Percentiles rank a stretch among this genome's conserved stretches.
These are phyloP conservation scores for Lactifluus echinatus DNA, from an alignment of 768 basidiomycete genomes.

Conservation along the genomic window DNA sequence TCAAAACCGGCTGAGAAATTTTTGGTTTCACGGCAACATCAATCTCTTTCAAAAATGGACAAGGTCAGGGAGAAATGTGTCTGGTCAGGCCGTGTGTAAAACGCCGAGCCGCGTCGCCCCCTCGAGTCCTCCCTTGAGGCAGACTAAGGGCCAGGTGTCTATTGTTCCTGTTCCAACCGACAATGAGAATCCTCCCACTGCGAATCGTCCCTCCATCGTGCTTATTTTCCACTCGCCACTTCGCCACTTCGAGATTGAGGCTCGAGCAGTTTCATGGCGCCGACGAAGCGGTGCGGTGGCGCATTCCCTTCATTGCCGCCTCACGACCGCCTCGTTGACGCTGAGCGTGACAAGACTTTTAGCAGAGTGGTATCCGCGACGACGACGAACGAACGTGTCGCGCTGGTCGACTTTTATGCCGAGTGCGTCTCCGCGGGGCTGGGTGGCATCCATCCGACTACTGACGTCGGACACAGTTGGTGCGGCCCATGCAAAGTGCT, in stretches of 20 bases:
- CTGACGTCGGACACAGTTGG: constrained; percentile 68
- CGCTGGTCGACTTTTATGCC: constrained; percentile 75
- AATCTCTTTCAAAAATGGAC: too few species aligned
- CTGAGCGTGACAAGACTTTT: constrained; percentile 29
- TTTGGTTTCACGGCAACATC: too few species aligned
- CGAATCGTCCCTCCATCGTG: background rate
- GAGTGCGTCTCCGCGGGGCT: constrained; percentile 38
- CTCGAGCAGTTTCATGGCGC: constrained; percentile 39
- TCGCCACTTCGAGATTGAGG: constrained; percentile 37
- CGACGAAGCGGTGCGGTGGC: constrained; percentile 33
- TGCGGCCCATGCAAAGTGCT: constrained; percentile 68
- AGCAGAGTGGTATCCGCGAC: constrained; percentile 26
- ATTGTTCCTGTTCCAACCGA: background rate
- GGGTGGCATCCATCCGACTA: background rate
- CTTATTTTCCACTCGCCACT: constrained; percentile 9
- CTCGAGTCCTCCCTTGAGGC: background rate
- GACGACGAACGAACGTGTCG: constrained; percentile 39
- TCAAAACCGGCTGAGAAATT: too few species aligned
- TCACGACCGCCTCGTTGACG: background rate
- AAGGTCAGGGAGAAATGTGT: too few species aligned
- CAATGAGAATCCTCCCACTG: background rate
- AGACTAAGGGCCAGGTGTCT: too few species aligned
- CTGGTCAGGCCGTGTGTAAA: too few species aligned
- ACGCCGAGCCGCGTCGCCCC: background rate
- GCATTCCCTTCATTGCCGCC: background rate